Conservation (phyloP, 148 eudicot species). For the Rhododendron ferrugineum region DNA sequence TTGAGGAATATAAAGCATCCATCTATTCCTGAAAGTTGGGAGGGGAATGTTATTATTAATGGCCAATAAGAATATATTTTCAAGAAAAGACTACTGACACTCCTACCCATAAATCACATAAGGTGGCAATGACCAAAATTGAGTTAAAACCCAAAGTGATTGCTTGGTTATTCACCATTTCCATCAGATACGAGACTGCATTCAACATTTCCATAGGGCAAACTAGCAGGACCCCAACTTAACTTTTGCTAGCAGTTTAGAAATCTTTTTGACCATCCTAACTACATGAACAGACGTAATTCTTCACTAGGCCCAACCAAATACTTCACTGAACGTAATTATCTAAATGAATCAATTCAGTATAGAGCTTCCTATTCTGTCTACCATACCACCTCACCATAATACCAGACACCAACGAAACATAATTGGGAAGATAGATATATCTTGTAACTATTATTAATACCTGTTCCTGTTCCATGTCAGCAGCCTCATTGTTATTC, state of each 20-base stretch:
- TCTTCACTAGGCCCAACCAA: background rate
- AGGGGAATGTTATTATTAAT: background rate
- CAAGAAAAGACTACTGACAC: background rate
- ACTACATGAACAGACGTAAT: background rate
- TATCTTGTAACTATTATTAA: background rate
- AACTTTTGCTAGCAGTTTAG: background rate
- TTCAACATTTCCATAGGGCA: background rate
- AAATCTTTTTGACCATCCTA: background rate
- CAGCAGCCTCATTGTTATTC: slow-evolving; percentile 30
- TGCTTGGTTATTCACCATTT: background rate
- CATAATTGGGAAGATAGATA: background rate
- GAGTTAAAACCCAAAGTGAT: background rate
- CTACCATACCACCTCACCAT: background rate
- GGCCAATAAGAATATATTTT: background rate
- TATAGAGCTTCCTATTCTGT: background rate
- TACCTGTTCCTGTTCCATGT: slow-evolving; percentile 64
- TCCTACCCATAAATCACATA: background rate
- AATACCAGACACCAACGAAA: background rate
- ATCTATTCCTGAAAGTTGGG: slow-evolving; percentile 16
- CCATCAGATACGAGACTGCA: background rate
- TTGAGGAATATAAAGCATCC: background rate
- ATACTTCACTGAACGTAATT: background rate
- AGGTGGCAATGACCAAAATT: background rate
- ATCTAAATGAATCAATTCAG: background rate
- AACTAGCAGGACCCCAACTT: background rate